Evolutionary conservation across 768 basidiomycete genomes (phyloP).

Genomic region (Lentinula sp.): DNA sequence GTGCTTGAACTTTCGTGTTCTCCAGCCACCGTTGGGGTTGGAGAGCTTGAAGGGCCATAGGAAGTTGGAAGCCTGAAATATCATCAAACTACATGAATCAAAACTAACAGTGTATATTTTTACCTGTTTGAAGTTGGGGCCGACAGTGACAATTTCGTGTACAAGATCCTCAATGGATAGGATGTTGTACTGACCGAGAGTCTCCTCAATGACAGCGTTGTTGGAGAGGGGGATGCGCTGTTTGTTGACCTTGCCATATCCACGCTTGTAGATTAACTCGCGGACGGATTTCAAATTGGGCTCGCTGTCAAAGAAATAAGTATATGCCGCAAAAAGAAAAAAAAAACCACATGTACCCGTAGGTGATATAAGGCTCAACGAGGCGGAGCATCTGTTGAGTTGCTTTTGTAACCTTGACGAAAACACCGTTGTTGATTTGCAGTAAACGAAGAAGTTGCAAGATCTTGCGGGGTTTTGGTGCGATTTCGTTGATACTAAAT

Average conservation of each 20-base stretch:
- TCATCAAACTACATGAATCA: not conserved
- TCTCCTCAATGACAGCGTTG: slow-evolving; percentile 88
- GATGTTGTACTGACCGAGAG: slow-evolving; percentile 91
- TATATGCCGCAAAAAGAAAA: not conserved
- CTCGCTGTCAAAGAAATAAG: slow-evolving; percentile 49
- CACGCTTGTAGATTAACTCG: slow-evolving; percentile 98
- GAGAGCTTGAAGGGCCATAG: slow-evolving; percentile 99
- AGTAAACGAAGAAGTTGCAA: slow-evolving; percentile 96
- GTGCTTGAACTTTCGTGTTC: slow-evolving; percentile 96
- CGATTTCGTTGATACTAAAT: slow-evolving; percentile 96
- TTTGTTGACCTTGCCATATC: slow-evolving; percentile 97
- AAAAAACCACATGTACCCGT: slow-evolving; percentile 57
- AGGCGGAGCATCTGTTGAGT: slow-evolving; percentile 98
- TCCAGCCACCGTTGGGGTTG: slow-evolving; percentile 98
- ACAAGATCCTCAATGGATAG: slow-evolving; percentile 96
- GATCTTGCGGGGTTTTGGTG: slow-evolving; percentile 99
- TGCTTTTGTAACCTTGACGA: slow-evolving; percentile 94
- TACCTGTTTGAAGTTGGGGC: slow-evolving; percentile 99
- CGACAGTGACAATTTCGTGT: slow-evolving; percentile 91
- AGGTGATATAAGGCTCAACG: slow-evolving; percentile 95
- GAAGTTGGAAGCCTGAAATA: slow-evolving; percentile 78
- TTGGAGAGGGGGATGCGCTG: slow-evolving; percentile 94
- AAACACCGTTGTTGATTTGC: slow-evolving; percentile 99
- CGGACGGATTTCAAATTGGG: slow-evolving; percentile 96
- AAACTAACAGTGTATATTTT: slow-evolving; percentile 16